Conservation (phyloP, 2,329 filamentous ascomycete species). For the Alternaria postmessia region DNA sequence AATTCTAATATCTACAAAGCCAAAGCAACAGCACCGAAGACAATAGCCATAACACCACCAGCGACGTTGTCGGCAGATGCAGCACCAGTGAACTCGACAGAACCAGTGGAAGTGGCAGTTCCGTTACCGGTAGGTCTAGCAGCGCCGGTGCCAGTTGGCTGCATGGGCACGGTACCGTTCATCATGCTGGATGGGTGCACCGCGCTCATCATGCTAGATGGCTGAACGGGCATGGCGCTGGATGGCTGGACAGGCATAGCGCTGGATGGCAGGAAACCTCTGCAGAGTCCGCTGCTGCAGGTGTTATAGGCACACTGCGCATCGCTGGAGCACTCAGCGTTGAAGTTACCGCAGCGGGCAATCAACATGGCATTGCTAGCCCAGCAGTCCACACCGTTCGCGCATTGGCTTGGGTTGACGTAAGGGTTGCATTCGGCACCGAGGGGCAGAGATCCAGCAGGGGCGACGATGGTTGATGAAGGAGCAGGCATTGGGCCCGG, state of each 20-base stretch:
- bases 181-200: not conserved
- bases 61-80: slow-evolving; percentile 17
- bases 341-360: slow-evolving; percentile 28
- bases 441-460: slow-evolving; percentile 25
- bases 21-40: slow-evolving; percentile 22
- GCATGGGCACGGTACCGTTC: slow-evolving; percentile 15
- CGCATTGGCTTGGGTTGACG: slow-evolving; percentile 14
- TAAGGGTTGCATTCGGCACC: slow-evolving; percentile 23
- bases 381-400: slow-evolving; percentile 21
- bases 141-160: slow-evolving; percentile 11
- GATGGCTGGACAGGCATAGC: not conserved
- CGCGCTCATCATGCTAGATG: not conserved
- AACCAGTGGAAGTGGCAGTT: not conserved
- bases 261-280: slow-evolving; percentile 17
- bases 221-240: not conserved
- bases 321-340: slow-evolving; percentile 22
- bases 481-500: slow-evolving; percentile 15
- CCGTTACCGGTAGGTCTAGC: slow-evolving; percentile 11
- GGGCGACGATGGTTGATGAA: slow-evolving; percentile 20
- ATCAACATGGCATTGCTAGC: slow-evolving; percentile 24
- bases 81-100: slow-evolving; percentile 24
- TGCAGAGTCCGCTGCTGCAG: slow-evolving; percentile 28
- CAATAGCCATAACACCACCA: slow-evolving; percentile 19
- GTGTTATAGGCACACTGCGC: slow-evolving; percentile 27
- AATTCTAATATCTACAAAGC: slow-evolving; percentile 12